Conservation (phyloP, 192 early-diverging fungal genomes). For the Chytriomyces sp. region DNA sequence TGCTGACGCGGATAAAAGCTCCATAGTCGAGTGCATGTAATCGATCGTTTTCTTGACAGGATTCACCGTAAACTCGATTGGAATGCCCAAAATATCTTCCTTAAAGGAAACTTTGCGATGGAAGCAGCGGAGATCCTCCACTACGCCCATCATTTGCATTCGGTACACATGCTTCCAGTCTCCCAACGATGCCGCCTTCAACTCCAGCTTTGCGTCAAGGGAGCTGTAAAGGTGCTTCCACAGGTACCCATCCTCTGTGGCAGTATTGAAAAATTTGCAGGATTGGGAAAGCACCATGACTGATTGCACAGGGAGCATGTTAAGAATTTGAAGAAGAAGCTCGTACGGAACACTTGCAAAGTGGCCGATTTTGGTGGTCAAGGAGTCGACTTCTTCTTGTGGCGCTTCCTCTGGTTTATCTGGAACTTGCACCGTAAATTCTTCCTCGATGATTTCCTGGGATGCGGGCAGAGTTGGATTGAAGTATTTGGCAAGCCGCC, state of each 20-base stretch:
- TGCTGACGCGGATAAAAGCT: slow-evolving; percentile 31
- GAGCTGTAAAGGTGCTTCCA: slow-evolving; percentile 27
- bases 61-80: slow-evolving; percentile 44
- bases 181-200: slow-evolving; percentile 7
- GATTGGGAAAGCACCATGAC: slow-evolving; percentile 13
- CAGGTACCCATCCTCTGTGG: slow-evolving; percentile 30
- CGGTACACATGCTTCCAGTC: slow-evolving; percentile 35
- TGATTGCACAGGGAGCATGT: slow-evolving; percentile 19
- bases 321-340: slow-evolving; percentile 24
- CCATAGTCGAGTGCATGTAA: slow-evolving; percentile 40
- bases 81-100: slow-evolving; percentile 44
- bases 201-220: slow-evolving; percentile 19
- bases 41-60: slow-evolving; percentile 43
- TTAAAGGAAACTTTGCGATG: slow-evolving; percentile 34
- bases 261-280: slow-evolving; percentile 18
- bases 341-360: slow-evolving; percentile 25
- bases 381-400: not conserved
- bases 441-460: too few relatives aligned
- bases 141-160: slow-evolving; percentile 33
- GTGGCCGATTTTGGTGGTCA: not conserved
- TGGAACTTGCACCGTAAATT: too few relatives aligned
- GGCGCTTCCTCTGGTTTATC: too few relatives aligned
- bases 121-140: slow-evolving; percentile 40
- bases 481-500: too few relatives aligned
- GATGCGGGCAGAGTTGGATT: too few relatives aligned